phyloP scores from a whole-genome alignment of 805 yeast species.

The Sungouiella thailandica region DNA sequence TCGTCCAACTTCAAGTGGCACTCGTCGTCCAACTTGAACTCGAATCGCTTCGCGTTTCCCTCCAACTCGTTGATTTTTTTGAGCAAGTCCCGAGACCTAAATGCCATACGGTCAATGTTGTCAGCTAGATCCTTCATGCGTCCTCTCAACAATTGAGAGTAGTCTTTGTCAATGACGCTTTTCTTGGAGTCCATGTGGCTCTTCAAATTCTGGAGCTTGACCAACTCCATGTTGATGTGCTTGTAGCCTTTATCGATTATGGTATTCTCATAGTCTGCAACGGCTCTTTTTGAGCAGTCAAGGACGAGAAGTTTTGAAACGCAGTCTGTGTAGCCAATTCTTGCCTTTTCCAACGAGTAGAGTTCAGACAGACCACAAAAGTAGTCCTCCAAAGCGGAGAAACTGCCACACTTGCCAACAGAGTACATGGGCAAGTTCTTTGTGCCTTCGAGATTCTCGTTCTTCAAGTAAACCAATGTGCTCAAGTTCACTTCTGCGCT shows the following conservation, averaged over 20 bases:
- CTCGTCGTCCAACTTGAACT: conserved; percentile 24
- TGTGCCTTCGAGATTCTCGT: no score
- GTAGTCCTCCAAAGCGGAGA: conserved; percentile 18
- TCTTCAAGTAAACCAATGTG: no score
- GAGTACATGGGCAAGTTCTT: no score
- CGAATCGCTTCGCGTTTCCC: conserved; percentile 25
- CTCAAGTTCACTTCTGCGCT: no score
- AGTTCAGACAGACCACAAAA: conserved; percentile 2
- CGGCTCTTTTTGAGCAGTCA: conserved; percentile 2
- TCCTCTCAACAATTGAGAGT: conserved; percentile 22
- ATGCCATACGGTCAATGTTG: conserved; percentile 34
- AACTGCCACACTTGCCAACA: conserved; percentile 18
- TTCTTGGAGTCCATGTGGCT: conserved; percentile 22
- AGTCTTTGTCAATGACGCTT: conserved; percentile 25
- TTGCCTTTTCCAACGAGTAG: conserved; percentile 5
- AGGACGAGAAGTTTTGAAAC: conserved; percentile 2
- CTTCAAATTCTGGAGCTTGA: conserved; percentile 23
- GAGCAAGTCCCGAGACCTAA: conserved; percentile 36
- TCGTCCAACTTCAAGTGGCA: conserved; percentile 20
- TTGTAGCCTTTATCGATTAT: conserved; percentile 18
- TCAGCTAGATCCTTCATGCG: conserved; percentile 27
- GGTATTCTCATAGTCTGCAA: conserved; percentile 3
- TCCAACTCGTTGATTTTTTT: conserved; percentile 39
- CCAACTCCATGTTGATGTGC: conserved; percentile 27
- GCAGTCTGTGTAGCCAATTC: conserved; percentile 4